A percentile compares a stretch with the other conserved stretches of the same genome.
These are phyloP conservation scores for Mycocalia duriaeana DNA, from an alignment of 1,284 basidiomycete species.

Conservation along the genomic window DNA sequence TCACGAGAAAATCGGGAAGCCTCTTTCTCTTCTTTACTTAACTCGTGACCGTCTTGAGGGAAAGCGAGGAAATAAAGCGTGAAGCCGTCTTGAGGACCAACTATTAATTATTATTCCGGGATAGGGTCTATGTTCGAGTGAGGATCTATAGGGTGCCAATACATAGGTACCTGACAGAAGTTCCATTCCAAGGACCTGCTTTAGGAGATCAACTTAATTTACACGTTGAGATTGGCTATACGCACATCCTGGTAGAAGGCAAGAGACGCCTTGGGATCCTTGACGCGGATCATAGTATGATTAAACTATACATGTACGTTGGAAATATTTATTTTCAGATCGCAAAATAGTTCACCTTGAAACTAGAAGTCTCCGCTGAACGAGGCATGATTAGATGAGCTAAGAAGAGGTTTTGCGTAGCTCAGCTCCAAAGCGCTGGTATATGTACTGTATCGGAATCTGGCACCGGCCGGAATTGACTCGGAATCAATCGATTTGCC, in stretches of 20 bases:
- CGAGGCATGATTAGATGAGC: neutral
- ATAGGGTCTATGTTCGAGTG: neutral
- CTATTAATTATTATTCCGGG: slow-evolving; percentile 35
- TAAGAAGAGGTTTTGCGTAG: neutral
- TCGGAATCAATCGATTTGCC: no score
- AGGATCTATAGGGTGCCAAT: neutral
- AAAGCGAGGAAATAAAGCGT: slow-evolving; percentile 82
- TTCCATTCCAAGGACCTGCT: slow-evolving; percentile 84
- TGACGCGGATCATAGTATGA: slow-evolving; percentile 88
- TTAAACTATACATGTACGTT: slow-evolving; percentile 56
- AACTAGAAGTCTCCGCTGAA: neutral
- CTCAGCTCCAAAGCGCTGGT: neutral
- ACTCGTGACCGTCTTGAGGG: slow-evolving; percentile 48
- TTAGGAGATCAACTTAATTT: no score
- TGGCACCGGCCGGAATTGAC: no score
- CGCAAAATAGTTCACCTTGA: neutral
- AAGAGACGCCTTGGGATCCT: slow-evolving; percentile 79
- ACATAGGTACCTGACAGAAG: slow-evolving; percentile 51
- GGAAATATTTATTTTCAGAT: neutral
- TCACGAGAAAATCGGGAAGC: slow-evolving; percentile 53
- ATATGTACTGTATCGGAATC: neutral
- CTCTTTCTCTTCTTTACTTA: slow-evolving; percentile 45
- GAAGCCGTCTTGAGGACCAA: no score
- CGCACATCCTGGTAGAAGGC: slow-evolving; percentile 70
- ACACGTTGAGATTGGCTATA: no score